Conservation (phyloP, 441 rosid genomes). For the Populus hybrid region DNA sequence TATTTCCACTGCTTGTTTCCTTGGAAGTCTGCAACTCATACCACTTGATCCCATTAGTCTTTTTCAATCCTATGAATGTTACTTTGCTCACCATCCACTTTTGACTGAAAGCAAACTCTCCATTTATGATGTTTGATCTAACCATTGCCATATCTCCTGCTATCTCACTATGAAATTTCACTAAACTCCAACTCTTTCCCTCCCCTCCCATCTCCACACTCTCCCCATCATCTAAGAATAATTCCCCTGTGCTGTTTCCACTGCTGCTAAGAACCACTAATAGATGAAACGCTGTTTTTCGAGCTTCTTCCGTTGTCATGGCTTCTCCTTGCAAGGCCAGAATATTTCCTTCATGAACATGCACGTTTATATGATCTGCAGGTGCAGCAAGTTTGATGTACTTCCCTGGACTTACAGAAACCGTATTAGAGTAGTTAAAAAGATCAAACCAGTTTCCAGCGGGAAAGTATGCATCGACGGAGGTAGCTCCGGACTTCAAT, state of each 20-base stretch:
- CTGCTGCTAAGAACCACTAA: constrained; percentile 42
- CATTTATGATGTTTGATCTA: constrained; percentile 47
- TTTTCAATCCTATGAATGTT: constrained; percentile 50
- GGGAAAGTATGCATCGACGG: constrained; percentile 58
- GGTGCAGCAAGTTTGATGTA: not conserved
- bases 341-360: constrained; percentile 46
- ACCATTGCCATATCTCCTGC: constrained; percentile 25
- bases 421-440: constrained; percentile 16
- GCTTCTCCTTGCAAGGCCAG: constrained; percentile 77
- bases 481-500: constrained; percentile 26
- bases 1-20: not conserved
- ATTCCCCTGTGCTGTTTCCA: constrained; percentile 43
- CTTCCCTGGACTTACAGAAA: not conserved
- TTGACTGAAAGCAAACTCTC: constrained; percentile 48
- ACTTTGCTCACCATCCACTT: constrained; percentile 55
- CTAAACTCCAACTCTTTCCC: constrained; percentile 53
- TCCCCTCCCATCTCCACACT: constrained; percentile 45
- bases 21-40: not conserved
- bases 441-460: constrained; percentile 60
- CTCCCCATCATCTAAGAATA: constrained; percentile 72
- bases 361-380: not conserved
- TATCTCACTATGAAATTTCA: constrained; percentile 36
- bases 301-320: constrained; percentile 57
- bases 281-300: constrained; percentile 50
- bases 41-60: not conserved